Evolutionary conservation across 2,329 filamentous ascomycete genomes (phyloP), one percentile per base, ranked within the genome.

Genomic region (Aspergillus sp.): DNA sequence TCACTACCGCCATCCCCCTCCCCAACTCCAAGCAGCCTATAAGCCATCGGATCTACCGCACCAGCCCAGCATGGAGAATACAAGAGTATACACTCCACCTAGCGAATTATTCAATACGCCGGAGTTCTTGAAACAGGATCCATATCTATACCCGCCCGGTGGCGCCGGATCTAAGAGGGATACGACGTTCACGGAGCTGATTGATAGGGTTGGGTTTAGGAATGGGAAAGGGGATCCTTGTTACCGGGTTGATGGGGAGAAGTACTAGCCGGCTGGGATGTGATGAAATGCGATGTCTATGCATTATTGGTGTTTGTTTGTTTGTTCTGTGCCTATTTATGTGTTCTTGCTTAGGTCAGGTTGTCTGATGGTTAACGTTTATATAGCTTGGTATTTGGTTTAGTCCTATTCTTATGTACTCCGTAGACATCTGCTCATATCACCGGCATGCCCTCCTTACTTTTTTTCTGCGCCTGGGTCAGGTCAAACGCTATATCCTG

Each of bases 31-130:
- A 19, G 2, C 19, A 19, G 19, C 19, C 19, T 19, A 19, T 19
- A 19, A 19, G 19, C 19, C 19, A 19, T 19, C 19, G 19, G 19
- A 19, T 2, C 19, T 19, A 19, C 2, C 62, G 59, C 12, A 54
- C 19, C 19, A 61, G 48, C 62, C 56, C 29, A 72, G 66, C 34
- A 71, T 62, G 8, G 71, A 74, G 52, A 74, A 66, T 50, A 74
- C 74, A 50, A 68, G 63, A 44, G 65, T 75, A 4, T 74, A 72
- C 51, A 71, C 70, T 10, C 72, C 72, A 1, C 66, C 64, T 9
- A 9, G 4, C 62, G 62, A 6, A 57, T 58, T 35, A 58, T 66
- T 46, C 48, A 57, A 7, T 47, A 55, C 49, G 44, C 57, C 52
- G 5, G 52, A 57, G 7, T 54, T 60, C 10, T 41, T 60, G 8